phyloP scores from a whole-genome alignment of 176 grass and related monocot genomes.

The Chloris gayana region DNA sequence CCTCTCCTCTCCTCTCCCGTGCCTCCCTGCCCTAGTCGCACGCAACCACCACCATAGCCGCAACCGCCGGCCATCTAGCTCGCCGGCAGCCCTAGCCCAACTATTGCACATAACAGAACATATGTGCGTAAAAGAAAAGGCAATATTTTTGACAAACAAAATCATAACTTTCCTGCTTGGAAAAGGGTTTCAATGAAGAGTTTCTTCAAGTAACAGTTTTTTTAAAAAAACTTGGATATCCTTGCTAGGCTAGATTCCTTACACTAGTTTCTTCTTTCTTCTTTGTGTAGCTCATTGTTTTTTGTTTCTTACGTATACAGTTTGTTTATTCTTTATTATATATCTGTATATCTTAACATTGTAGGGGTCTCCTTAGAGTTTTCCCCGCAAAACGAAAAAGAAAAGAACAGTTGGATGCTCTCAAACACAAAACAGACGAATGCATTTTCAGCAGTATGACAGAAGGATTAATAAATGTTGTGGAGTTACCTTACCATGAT shows the following conservation, averaged over 20 bases:
- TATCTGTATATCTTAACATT: background rate
- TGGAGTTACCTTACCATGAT: background rate
- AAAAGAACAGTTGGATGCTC: background rate
- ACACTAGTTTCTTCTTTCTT: background rate
- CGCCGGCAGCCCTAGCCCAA: too few species aligned
- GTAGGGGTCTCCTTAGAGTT: background rate
- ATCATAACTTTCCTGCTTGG: background rate
- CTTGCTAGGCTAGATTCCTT: background rate
- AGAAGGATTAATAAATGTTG: background rate
- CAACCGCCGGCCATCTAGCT: too few species aligned
- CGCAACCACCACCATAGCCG: too few species aligned
- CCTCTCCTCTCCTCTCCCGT: too few species aligned
- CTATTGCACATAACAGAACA: too few species aligned
- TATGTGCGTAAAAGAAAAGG: too few species aligned
- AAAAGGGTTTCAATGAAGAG: background rate
- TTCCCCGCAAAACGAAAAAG: background rate
- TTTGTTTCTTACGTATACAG: background rate
- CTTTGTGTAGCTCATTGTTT: background rate
- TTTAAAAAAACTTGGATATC: background rate
- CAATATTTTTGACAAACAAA: background rate
- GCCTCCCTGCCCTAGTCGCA: too few species aligned
- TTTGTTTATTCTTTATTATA: background rate
- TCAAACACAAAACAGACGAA: background rate
- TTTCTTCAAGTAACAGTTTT: background rate
- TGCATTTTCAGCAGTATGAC: background rate